These are phyloP conservation scores for Penicillium salamii DNA, from an alignment of 495 filamentous ascomycete genomes.

Conservation along the genomic window DNA sequence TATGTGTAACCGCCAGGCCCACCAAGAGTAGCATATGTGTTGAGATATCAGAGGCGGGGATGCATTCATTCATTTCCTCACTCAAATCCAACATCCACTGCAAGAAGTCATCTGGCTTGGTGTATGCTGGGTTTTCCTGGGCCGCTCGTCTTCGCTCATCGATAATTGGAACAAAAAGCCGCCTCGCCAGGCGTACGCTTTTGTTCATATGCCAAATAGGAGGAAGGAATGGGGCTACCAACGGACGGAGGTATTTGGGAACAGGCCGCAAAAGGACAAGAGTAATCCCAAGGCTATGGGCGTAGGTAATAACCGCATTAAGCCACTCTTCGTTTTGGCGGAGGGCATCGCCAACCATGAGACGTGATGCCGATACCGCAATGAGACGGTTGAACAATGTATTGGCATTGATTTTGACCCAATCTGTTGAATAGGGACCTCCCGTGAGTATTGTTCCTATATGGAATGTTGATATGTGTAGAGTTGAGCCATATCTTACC, in stretches of 20 bases:
- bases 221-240: slow-evolving; percentile 32
- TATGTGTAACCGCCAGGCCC: slow-evolving; percentile 32
- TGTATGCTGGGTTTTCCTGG: slow-evolving; percentile 13
- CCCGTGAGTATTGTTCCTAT: not conserved
- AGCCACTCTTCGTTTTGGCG: slow-evolving; percentile 57
- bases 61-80: slow-evolving; percentile 16
- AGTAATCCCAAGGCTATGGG: slow-evolving; percentile 44
- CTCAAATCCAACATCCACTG: slow-evolving; percentile 41
- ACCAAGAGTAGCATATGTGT: slow-evolving; percentile 28
- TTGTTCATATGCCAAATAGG: slow-evolving; percentile 22
- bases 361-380: slow-evolving; percentile 50
- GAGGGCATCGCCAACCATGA: slow-evolving; percentile 54
- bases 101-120: slow-evolving; percentile 36
- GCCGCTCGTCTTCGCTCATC: slow-evolving; percentile 18
- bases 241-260: slow-evolving; percentile 34
- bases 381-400: slow-evolving; percentile 42
- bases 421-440: slow-evolving; percentile 13
- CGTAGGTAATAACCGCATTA: slow-evolving; percentile 50
- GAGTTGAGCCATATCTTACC: slow-evolving; percentile 9
- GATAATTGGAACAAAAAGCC: slow-evolving; percentile 33
- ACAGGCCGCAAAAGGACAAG: slow-evolving; percentile 29
- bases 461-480: not conserved
- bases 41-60: slow-evolving; percentile 23
- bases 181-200: slow-evolving; percentile 19
- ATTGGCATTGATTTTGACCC: slow-evolving; percentile 23